Percentiles rank a stretch among this genome's conserved stretches.
Conservation (phyloP, 495 filamentous ascomycete genomes). For the Penicillium verhagenii region DNA sequence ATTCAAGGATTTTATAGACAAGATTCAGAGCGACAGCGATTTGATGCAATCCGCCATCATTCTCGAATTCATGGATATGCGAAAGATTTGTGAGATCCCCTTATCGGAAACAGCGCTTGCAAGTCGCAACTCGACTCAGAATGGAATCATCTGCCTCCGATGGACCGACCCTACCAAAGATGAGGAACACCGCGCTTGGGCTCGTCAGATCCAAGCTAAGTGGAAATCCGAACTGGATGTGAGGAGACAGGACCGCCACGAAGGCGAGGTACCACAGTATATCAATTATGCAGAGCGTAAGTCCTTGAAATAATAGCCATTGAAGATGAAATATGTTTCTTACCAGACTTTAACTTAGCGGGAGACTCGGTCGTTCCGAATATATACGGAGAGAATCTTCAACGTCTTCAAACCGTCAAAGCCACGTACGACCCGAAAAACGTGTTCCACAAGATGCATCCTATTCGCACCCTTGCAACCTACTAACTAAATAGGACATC, state of each 20-base stretch:
- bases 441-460: conserved; percentile 50
- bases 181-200: conserved; percentile 30
- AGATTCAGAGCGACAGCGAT: conserved; percentile 26
- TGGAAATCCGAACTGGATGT: conserved; percentile 30
- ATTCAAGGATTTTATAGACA: conserved; percentile 37
- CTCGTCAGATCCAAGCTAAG: conserved; percentile 25
- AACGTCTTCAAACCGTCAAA: conserved; percentile 46
- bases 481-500: too few species aligned
- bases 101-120: conserved; percentile 27
- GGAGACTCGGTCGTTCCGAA: conserved; percentile 34
- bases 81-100: conserved; percentile 31
- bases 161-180: conserved; percentile 32
- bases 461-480: too few species aligned
- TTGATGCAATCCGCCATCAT: conserved; percentile 27
- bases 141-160: conserved; percentile 34
- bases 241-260: neutral
- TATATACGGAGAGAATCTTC: conserved; percentile 48
- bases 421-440: conserved; percentile 55
- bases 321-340: neutral
- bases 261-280: conserved; percentile 33
- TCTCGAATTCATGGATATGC: conserved; percentile 36
- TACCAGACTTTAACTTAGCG: conserved; percentile 21
- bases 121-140: conserved; percentile 33
- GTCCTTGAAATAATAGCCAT: conserved; percentile 8
- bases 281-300: conserved; percentile 46